Conservation (phyloP, 306 rosid species). For the Cicer arietinum region DNA sequence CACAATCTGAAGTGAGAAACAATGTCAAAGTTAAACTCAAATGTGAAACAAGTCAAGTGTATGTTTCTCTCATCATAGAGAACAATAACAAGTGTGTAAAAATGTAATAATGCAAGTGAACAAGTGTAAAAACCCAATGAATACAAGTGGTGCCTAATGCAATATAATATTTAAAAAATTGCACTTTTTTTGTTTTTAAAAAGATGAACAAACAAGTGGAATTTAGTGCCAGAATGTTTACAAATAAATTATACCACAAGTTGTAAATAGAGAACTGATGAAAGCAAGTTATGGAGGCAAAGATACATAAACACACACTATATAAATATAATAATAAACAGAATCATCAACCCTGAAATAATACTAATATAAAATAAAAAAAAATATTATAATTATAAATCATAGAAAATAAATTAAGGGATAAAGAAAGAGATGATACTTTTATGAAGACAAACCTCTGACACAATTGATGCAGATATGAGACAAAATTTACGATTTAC, state of each 20-base stretch:
- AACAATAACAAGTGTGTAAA: conserved; percentile 26
- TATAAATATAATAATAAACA: conserved; percentile 7
- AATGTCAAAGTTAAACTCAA: conserved; percentile 37
- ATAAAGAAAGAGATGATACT: conserved; percentile 22
- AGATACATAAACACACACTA: conserved; percentile 25
- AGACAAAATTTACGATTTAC: conserved; percentile 49
- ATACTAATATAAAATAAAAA: background rate
- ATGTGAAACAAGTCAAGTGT: conserved; percentile 29
- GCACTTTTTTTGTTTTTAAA: background rate
- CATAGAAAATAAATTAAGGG: conserved; percentile 3
- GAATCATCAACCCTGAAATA: conserved; percentile 39
- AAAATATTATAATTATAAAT: background rate
- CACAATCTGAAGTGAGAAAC: conserved; percentile 41
- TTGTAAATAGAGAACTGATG: conserved; percentile 60
- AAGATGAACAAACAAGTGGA: conserved; percentile 37
- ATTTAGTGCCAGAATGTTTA: conserved; percentile 52
- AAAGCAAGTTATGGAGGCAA: conserved; percentile 48
- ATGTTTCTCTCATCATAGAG: background rate
- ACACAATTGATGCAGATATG: conserved; percentile 80
- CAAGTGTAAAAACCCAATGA: conserved; percentile 31
- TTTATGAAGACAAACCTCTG: conserved; percentile 61
- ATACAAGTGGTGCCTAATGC: conserved; percentile 41
- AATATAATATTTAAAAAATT: conserved; percentile 22
- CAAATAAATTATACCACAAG: conserved; percentile 52
- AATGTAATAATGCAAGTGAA: background rate